phyloP scores from a whole-genome alignment of 2,329 filamentous ascomycete genomes.

The Exophiala sideris region DNA sequence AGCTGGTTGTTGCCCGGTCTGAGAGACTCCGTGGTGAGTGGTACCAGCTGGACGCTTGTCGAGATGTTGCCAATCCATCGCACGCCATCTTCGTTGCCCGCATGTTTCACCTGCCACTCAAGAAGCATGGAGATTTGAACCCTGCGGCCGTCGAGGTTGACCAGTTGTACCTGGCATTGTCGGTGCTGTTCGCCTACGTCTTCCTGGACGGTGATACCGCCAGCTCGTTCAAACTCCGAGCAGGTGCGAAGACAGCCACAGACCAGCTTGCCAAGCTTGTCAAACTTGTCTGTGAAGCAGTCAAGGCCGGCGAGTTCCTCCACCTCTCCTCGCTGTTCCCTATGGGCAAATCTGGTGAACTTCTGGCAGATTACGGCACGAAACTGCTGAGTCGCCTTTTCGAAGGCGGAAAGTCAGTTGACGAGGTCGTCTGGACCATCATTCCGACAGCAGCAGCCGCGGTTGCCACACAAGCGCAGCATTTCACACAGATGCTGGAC shows the following conservation, averaged over 20 bases:
- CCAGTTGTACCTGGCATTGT: slow-evolving; percentile 30
- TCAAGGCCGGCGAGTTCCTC: slow-evolving; percentile 39
- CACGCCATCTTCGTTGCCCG: slow-evolving; percentile 32
- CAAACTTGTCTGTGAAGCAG: slow-evolving; percentile 24
- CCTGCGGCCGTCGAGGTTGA: slow-evolving; percentile 26
- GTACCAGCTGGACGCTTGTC: slow-evolving; percentile 33
- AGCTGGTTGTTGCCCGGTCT: slow-evolving; percentile 32
- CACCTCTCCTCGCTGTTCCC: slow-evolving; percentile 29
- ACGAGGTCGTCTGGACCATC: slow-evolving; percentile 56
- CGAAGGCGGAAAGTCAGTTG: slow-evolving; percentile 43
- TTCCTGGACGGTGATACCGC: slow-evolving; percentile 32
- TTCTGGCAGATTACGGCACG: slow-evolving; percentile 52
- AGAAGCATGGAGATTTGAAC: slow-evolving; percentile 23
- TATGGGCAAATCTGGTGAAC: slow-evolving; percentile 22
- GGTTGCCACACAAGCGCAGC: slow-evolving; percentile 56
- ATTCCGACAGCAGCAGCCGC: slow-evolving; percentile 56
- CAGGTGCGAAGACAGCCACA: slow-evolving; percentile 21
- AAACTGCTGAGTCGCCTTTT: slow-evolving; percentile 56
- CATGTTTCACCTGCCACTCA: slow-evolving; percentile 31
- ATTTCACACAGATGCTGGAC: slow-evolving; percentile 57
- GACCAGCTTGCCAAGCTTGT: slow-evolving; percentile 26
- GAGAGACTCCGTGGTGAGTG: slow-evolving; percentile 31
- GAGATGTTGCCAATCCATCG: slow-evolving; percentile 32
- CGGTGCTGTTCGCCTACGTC: slow-evolving; percentile 31
- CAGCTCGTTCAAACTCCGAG: slow-evolving; percentile 27